Base-by-base conservation (phyloP, 495 filamentous ascomycete genomes). In the Neurospora terricola region DNA sequence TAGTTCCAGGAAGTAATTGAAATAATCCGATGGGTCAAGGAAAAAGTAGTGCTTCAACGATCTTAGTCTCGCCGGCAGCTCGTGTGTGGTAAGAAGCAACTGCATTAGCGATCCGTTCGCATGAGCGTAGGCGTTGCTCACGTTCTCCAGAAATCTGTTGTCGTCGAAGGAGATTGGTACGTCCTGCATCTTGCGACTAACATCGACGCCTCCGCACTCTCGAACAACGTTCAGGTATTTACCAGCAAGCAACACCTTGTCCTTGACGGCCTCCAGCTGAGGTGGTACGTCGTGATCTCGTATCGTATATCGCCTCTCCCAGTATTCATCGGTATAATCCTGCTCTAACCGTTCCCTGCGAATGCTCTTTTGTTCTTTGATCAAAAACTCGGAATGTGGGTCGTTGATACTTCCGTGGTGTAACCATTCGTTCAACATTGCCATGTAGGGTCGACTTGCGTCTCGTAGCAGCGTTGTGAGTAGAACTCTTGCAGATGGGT, bases 31-130 rank as follows among this genome's bases (percentile, higher is more conserved):
- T 4, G 94, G 91, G 75, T 98, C 95, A 48, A 98, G 89, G 87
- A 99, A 99, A 83, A 98, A 99, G 83, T 99, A 99, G 81, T 98
- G 96, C 82, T 99, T 99, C 27, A 99, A 83, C 4, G 94, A 97
- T 23, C 91, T 87, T 43, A 99, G 86, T 62, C 96, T 87, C 21
- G 92, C 92, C 0, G 94, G 94, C 27, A 99, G 88, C 6, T 90
- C 92, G 79, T 99, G 96, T 10, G 96, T 95, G 0, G 95, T 98
- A 10, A 99, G 85, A 12, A 99, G 91, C 5, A 99, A 86, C 70
- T 93, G 90, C 78, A 99, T 88, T n/a, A 99, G 85, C 4, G 94
- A 97, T 48, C 94, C 90, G 81, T 99, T 99, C 37, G 96, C 96
- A 80, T 97, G 91, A 12, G 96, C 94, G 78, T 99, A 99, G 18